Percentiles rank a stretch among this genome's conserved stretches.
Evolutionary conservation across 768 basidiomycete genomes (phyloP).

Genomic region (Gymnopilus dilepis): DNA sequence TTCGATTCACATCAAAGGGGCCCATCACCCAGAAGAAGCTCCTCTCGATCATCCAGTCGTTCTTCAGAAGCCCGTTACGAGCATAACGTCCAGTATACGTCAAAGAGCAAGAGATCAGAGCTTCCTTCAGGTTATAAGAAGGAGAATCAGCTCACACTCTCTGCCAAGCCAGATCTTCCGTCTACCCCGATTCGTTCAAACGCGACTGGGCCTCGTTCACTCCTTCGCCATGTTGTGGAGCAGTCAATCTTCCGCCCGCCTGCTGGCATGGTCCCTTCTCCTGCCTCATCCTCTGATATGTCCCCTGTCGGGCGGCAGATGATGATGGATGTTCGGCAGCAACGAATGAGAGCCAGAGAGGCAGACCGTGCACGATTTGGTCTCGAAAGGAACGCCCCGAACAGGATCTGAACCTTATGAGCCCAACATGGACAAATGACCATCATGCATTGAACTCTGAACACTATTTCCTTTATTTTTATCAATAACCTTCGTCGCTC

Average conservation of each 20-base stretch:
- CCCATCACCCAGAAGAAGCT: slow-evolving; percentile 29
- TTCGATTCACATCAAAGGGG: slow-evolving; percentile 41
- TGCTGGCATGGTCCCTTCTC: slow-evolving; percentile 54
- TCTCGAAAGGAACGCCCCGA: neutral
- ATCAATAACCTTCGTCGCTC: neutral
- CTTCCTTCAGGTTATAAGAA: slow-evolving; percentile 41
- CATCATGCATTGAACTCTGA: neutral
- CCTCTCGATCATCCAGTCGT: slow-evolving; percentile 29
- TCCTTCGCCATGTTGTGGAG: slow-evolving; percentile 43
- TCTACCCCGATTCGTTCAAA: slow-evolving; percentile 52
- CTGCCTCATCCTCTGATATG: slow-evolving; percentile 74
- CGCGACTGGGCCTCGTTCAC: slow-evolving; percentile 37
- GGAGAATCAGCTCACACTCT: slow-evolving; percentile 44
- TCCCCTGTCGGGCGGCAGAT: slow-evolving; percentile 71
- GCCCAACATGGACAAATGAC: slow-evolving; percentile 11
- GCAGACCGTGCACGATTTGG: slow-evolving; percentile 31
- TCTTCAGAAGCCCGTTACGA: slow-evolving; percentile 17
- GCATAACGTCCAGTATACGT: slow-evolving; percentile 6
- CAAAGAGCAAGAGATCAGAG: slow-evolving; percentile 7
- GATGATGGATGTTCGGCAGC: slow-evolving; percentile 66
- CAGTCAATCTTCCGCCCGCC: slow-evolving; percentile 55
- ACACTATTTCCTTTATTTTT: slow-evolving; percentile 11
- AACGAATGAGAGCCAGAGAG: slow-evolving; percentile 46
- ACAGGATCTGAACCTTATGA: slow-evolving; percentile 10
- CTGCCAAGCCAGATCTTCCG: slow-evolving; percentile 44